Conservation (phyloP, 2,329 filamentous ascomycete genomes). For the Zarea fungicola region DNA sequence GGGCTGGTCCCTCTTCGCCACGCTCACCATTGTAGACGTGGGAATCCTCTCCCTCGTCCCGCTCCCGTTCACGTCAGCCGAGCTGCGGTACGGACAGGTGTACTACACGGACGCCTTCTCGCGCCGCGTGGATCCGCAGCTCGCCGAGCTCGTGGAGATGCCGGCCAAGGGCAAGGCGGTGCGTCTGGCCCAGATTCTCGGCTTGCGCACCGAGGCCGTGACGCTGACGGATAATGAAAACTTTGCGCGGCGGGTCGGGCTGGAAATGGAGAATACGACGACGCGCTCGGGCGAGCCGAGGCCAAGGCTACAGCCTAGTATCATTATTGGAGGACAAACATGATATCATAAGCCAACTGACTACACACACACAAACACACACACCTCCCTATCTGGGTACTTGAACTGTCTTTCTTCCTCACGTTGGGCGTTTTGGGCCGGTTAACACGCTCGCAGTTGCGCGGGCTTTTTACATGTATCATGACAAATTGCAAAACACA, state of each 20-base stretch:
- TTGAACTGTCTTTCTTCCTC: too few relatives aligned
- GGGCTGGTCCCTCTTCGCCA: slow-evolving; percentile 16
- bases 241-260: slow-evolving; percentile 4
- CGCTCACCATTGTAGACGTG: slow-evolving; percentile 16
- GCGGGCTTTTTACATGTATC: too few relatives aligned
- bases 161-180: slow-evolving; percentile 5
- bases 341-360: background rate
- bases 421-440: too few relatives aligned
- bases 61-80: slow-evolving; percentile 15
- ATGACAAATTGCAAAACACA: too few relatives aligned
- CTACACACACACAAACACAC: too few relatives aligned
- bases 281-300: background rate
- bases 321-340: background rate
- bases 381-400: too few relatives aligned
- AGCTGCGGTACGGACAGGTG: slow-evolving; percentile 13
- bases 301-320: background rate
- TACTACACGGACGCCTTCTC: slow-evolving; percentile 16
- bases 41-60: slow-evolving; percentile 14
- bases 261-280: slow-evolving; percentile 2
- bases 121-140: slow-evolving; percentile 3
- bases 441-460: too few relatives aligned
- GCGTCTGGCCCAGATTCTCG: slow-evolving; percentile 10
- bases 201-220: background rate
- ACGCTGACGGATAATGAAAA: slow-evolving; percentile 2
- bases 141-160: slow-evolving; percentile 10